Evolutionary conservation across 345 rosid genomes (phyloP).

Genomic region (Triadica sebifera): DNA sequence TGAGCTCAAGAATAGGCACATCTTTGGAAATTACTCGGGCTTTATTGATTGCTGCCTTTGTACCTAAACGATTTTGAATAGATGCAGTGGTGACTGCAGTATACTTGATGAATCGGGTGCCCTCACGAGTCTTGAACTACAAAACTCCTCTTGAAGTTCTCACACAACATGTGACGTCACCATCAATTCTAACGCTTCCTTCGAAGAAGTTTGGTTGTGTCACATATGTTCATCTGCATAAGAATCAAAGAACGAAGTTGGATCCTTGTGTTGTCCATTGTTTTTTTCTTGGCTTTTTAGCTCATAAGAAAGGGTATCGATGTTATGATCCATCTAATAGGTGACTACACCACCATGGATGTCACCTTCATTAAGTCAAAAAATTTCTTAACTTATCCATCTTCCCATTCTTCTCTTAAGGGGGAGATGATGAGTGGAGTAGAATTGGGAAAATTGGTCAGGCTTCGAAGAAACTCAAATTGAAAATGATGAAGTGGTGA

Average conservation of each 20-base stretch:
- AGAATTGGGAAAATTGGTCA: not conserved
- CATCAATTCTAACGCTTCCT: not conserved
- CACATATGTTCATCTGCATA: not conserved
- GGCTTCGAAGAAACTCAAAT: too few relatives aligned
- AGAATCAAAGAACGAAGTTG: not conserved
- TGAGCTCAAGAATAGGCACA: not conserved
- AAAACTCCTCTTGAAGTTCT: not conserved
- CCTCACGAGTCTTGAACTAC: not conserved
- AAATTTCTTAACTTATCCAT: too few relatives aligned
- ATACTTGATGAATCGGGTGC: not conserved
- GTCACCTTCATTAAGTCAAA: too few relatives aligned
- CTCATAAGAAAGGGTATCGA: too few relatives aligned
- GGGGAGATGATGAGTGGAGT: not conserved
- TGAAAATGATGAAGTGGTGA: not conserved
- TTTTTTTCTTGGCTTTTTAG: not conserved
- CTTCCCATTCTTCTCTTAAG: slow-evolving; percentile 1
- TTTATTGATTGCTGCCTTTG: not conserved
- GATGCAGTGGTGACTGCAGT: not conserved
- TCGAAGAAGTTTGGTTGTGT: not conserved
- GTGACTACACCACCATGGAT: too few relatives aligned
- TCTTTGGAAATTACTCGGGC: not conserved
- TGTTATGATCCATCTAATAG: too few relatives aligned
- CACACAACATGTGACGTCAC: not conserved
- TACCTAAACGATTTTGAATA: not conserved
- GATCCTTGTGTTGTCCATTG: not conserved